Evolutionary conservation across 176 grass and related monocot species (phyloP), one percentile per base, ranked within the genome.

Genomic region (Dendrocalamus sinicus): DNA sequence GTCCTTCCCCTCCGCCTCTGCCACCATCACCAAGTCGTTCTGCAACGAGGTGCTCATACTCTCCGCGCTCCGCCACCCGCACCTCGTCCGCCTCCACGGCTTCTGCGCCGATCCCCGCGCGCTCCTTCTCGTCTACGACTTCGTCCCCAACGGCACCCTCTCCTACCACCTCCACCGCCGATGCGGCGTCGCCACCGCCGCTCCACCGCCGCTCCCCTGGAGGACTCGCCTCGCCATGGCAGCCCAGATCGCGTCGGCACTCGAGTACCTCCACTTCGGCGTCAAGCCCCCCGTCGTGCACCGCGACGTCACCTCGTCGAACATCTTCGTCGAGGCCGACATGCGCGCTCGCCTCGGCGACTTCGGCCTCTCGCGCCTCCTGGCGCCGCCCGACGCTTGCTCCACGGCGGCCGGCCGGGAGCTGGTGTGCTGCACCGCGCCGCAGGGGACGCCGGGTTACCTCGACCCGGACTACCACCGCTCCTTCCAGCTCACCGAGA

Each of bases 1-100:
- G 17, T 79, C 91, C 6, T 68, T 89, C 19, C 87, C 81, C 35
- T 87, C 92, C 67, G 78, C 90, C 6, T 53, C 91, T 64, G 84
- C 95, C 40, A 72, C 81, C 55, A 88, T 87, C 66, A 93, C 92
- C 66, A 91, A 90, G 83, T 97, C 95, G 58, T 97, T 97, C 89
- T 94, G 89, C 90, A 97, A 93, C 73, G 95, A 97, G 87, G 93
- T 97, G 83, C 85, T 95, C 60, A 97, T 97, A 83, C 95, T 97
- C 88, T 94, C 95, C 45, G 86, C 95, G 50, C 95, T 97, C 70
- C 87, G 95, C 41, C 95, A 97, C 76, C 91, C 95, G 15, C 90
- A 93, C 88, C 89, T 97, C 88, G 95, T 97, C 61, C 89, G 95
- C 48, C 90, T 97, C 76, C 92, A 97, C 79, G 95, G 95, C 68